Evolutionary conservation across 1,284 basidiomycete species (phyloP), one percentile per base, ranked within the genome.

Genomic region (Moesziomyces antarcticus): DNA sequence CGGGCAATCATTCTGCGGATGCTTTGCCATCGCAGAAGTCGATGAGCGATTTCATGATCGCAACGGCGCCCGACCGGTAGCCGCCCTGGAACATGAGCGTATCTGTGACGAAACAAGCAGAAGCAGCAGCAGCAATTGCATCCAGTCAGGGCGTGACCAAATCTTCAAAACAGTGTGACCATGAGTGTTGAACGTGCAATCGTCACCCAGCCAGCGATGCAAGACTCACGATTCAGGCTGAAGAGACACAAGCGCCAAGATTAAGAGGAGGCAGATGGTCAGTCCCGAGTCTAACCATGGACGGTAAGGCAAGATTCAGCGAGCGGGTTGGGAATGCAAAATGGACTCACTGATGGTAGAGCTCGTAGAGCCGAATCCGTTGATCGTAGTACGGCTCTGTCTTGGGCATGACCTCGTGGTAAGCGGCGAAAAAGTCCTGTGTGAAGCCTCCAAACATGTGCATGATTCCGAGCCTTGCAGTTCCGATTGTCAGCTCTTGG

Each of bases 401-500:
- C 16, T 49, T 48, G 1, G 69, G 69, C 5, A 72, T 54, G 3
- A 66, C 45, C 24, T 56, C 47, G 55, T 72, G 69, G 37, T 72
- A 72, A n/a, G 69, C 69, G 20, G 66, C 59, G 49, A 72, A 72
- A 25, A 72, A 72, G 48, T 66, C 69, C n/a, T 61, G 37, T 20
- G 63, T 66, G 49, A 72, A 72, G 41, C 69, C 69, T 1, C 69
- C 69, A n/a, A 66, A 72, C 69, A 72, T 72, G 56, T 62, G 57
- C 69, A 72, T 72, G 37, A 72, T 72, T 5, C 69, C 69, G 10
- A 72, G 69, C 33, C 68, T 71, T 35, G n/a, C 16, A 7, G 22
- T 13, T 5, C 16, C 10, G 16, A 3, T 5, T 22, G 49, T 59
- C 48, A 46, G 51, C 24, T 9, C 11, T 24, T 24, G 18, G 30